A percentile compares a stretch with the other conserved stretches of the same genome.
These are phyloP conservation scores for Chaetomium fimeti DNA, from an alignment of 495 filamentous ascomycete species.

Conservation along the genomic window DNA sequence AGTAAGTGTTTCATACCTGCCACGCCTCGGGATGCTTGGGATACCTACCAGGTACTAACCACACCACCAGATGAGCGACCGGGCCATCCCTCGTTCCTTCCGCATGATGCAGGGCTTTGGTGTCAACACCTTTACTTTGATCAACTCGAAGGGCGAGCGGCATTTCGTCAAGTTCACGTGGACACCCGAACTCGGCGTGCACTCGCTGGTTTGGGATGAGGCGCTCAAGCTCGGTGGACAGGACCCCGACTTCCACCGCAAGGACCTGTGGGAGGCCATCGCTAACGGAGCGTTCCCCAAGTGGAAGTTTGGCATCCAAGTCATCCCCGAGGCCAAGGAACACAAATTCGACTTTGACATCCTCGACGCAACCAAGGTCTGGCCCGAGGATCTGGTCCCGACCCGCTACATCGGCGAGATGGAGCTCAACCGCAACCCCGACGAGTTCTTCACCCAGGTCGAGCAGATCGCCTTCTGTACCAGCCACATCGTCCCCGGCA, in stretches of 20 bases:
- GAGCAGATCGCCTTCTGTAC: conserved; percentile 89
- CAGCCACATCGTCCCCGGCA: conserved; percentile 78
- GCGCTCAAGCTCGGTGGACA: conserved; percentile 77
- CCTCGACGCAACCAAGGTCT: conserved; percentile 87
- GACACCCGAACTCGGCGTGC: conserved; percentile 74
- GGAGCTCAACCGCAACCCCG: conserved; percentile 76
- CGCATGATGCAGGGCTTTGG: conserved; percentile 94
- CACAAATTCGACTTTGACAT: conserved; percentile 89
- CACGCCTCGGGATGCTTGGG: background rate
- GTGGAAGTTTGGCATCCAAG: conserved; percentile 83
- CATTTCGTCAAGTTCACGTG: conserved; percentile 83
- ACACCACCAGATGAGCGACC: conserved; percentile 62
- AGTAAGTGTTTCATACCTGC: conserved; percentile 5
- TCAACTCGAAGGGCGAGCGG: conserved; percentile 68
- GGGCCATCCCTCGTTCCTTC: conserved; percentile 74
- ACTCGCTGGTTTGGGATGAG: conserved; percentile 87
- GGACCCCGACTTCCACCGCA: conserved; percentile 85
- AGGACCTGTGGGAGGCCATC: conserved; percentile 81
- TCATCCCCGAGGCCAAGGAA: conserved; percentile 66
- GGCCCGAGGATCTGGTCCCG: conserved; percentile 82
- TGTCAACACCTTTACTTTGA: conserved; percentile 77
- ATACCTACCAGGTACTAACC: background rate
- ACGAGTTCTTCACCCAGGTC: conserved; percentile 83
- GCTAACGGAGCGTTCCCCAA: conserved; percentile 68
- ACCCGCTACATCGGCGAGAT: conserved; percentile 78